These are phyloP conservation scores for Cichorium intybus DNA, from an alignment of 140 eudicot genomes.

Conservation along the genomic window DNA sequence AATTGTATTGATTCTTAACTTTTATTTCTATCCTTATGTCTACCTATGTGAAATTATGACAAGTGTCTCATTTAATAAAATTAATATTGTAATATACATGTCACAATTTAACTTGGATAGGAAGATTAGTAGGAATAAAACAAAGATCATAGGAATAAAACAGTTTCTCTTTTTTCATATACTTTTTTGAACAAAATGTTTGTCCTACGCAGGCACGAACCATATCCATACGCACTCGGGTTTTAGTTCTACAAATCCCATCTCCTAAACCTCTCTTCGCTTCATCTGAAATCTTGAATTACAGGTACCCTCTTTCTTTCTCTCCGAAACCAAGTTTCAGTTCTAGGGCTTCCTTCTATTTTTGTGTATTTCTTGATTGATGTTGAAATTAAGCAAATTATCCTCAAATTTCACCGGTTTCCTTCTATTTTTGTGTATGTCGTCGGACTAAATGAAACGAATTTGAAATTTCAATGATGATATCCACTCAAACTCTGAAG, in stretches of 20 bases:
- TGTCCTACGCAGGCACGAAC: not conserved
- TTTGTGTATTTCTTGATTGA: not conserved
- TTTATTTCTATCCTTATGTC: too few species aligned
- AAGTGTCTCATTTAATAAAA: too few species aligned
- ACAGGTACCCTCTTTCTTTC: conserved; percentile 15
- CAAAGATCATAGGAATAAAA: too few species aligned
- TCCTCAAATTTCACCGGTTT: not conserved
- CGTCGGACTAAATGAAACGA: not conserved
- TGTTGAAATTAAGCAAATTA: not conserved
- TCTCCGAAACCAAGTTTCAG: not conserved
- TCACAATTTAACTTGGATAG: too few species aligned
- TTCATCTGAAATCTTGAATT: not conserved
- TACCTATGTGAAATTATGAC: too few species aligned
- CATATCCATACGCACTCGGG: not conserved
- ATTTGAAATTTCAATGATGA: not conserved
- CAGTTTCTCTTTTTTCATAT: too few species aligned
- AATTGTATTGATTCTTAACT: too few species aligned
- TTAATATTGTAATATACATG: too few species aligned
- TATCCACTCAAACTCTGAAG: not conserved
- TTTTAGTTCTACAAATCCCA: not conserved
- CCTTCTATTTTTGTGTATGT: not conserved
- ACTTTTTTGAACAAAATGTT: not conserved
- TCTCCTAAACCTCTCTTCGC: conserved; percentile 2
- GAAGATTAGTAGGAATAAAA: too few species aligned
- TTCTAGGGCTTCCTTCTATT: not conserved